Evolutionary conservation across 2,329 filamentous ascomycete species (phyloP).

Genomic region (Neonectria ditissima): DNA sequence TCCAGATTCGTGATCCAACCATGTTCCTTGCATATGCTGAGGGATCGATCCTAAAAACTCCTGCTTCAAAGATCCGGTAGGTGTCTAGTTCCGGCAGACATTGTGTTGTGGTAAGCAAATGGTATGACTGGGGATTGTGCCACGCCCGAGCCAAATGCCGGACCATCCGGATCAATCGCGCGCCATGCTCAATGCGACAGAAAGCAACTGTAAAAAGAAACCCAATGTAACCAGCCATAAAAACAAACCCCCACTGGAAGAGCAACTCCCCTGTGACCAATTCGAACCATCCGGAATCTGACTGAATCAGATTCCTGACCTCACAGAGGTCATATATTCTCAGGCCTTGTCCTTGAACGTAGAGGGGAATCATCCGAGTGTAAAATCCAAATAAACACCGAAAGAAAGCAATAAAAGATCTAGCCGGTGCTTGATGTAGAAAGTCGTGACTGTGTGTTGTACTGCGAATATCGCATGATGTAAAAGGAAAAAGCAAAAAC

Average conservation of each 20-base stretch:
- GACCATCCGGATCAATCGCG: conserved; percentile 19
- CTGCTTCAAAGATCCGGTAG: conserved; percentile 18
- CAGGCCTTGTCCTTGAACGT: conserved; percentile 8
- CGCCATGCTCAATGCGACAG: conserved; percentile 30
- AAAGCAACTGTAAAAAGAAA: conserved; percentile 9
- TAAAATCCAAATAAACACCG: conserved; percentile 16
- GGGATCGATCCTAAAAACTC: conserved; percentile 16
- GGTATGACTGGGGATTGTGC: conserved; percentile 12
- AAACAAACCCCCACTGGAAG: too few relatives aligned
- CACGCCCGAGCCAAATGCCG: conserved; percentile 24
- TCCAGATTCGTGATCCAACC: conserved; percentile 13
- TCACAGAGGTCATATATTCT: conserved; percentile 8
- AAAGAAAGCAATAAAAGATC: conserved; percentile 22
- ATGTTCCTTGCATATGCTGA: conserved; percentile 19
- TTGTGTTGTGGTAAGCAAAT: conserved; percentile 19
- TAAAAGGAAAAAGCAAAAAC: conserved; percentile 5
- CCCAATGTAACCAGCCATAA: conserved; percentile 13
- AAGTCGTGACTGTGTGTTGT: neutral
- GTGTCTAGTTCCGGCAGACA: conserved; percentile 11
- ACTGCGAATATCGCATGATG: neutral
- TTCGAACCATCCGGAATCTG: conserved; percentile 25
- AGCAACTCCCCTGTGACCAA: conserved; percentile 17
- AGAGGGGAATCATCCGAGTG: conserved; percentile 37
- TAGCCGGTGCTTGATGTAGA: conserved; percentile 3
- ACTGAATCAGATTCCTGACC: conserved; percentile 13